A percentile compares a stretch with the other conserved stretches of the same genome.
phyloP scores from a whole-genome alignment of 768 basidiomycete genomes.

The Suillus bovinus region DNA sequence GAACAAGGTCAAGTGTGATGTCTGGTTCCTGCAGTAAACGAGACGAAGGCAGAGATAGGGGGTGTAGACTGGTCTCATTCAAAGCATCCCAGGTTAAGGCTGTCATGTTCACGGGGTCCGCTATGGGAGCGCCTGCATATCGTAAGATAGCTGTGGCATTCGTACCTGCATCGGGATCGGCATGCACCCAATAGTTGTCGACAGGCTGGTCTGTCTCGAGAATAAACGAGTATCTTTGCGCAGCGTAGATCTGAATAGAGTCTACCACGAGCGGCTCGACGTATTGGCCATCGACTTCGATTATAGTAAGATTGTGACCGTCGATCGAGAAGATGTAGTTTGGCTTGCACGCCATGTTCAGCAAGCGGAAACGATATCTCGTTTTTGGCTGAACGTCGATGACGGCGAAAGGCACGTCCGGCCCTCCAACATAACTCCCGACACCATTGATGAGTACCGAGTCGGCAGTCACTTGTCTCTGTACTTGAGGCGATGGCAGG shows the following conservation, averaged over 20 bases:
- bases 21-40: constrained; percentile 10
- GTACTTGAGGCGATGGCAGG: not conserved
- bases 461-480: not conserved
- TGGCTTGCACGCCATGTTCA: constrained; percentile 46
- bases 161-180: constrained; percentile 34
- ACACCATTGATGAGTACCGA: constrained; percentile 37
- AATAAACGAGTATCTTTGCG: constrained; percentile 54
- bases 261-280: constrained; percentile 38
- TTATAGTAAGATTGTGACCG: constrained; percentile 44
- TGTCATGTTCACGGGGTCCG: constrained; percentile 34
- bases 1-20: constrained; percentile 36
- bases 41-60: not conserved
- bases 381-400: constrained; percentile 34
- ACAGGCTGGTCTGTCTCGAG: constrained; percentile 36
- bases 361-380: constrained; percentile 40
- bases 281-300: constrained; percentile 47
- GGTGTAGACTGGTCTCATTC: not conserved
- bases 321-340: constrained; percentile 47
- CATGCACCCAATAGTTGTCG: constrained; percentile 46
- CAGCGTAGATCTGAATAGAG: constrained; percentile 45
- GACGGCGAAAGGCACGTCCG: constrained; percentile 33
- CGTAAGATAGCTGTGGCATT: constrained; percentile 46
- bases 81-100: not conserved
- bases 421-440: constrained; percentile 38
- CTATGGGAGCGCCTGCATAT: constrained; percentile 38